Conservation (phyloP, 176 grass and related monocot genomes). For the Cenchrus americanus region DNA sequence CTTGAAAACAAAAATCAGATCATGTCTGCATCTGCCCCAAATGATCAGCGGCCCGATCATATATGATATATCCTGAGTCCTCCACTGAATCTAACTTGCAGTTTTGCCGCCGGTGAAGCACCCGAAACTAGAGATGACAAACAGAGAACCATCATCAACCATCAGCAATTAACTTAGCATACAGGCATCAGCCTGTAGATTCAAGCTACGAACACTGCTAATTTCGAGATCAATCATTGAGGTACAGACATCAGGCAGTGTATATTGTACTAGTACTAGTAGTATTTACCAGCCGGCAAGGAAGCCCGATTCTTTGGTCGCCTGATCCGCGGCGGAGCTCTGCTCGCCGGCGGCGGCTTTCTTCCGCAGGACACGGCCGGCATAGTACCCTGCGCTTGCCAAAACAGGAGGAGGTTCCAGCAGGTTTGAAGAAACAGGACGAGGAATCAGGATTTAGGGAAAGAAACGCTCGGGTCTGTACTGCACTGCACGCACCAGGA, state of each 20-base stretch:
- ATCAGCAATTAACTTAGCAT: neutral
- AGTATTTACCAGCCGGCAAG: neutral
- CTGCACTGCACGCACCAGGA: neutral
- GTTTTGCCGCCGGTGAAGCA: neutral
- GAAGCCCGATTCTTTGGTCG: neutral
- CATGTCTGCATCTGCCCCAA: neutral
- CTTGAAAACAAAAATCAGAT: neutral
- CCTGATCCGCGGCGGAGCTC: too few relatives aligned
- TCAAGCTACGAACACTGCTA: neutral
- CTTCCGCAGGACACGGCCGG: neutral
- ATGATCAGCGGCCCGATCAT: neutral
- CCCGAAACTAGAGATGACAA: neutral
- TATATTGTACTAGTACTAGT: too few relatives aligned
- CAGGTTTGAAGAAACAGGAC: neutral
- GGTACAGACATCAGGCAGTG: neutral
- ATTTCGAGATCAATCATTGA: neutral
- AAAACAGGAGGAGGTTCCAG: neutral
- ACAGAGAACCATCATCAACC: neutral
- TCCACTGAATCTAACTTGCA: neutral
- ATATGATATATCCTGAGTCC: neutral
- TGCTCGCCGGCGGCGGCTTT: neutral
- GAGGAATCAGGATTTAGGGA: too few relatives aligned
- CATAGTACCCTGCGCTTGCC: slow-evolving; percentile 5
- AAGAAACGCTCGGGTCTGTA: neutral
- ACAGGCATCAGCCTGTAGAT: neutral